These are phyloP conservation scores for Penicillium robsamsonii DNA, from an alignment of 495 filamentous ascomycete species.

Conservation along the genomic window DNA sequence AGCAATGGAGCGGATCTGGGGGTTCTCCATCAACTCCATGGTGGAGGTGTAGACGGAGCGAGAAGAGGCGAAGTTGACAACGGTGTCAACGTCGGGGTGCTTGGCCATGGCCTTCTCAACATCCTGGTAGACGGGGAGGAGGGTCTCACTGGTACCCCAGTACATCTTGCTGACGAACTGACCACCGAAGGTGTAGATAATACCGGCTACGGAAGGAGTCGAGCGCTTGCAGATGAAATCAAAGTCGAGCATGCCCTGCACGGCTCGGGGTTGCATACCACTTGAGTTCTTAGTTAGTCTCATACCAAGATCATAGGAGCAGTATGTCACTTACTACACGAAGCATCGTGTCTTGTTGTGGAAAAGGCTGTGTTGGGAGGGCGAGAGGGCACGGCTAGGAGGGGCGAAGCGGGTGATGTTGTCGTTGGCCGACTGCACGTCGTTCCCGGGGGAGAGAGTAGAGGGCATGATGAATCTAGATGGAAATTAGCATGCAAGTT, in stretches of 20 bases:
- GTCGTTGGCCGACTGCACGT: slow-evolving; percentile 76
- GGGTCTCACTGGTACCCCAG: slow-evolving; percentile 99
- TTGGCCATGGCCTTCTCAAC: slow-evolving; percentile 92
- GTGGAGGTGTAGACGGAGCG: slow-evolving; percentile 97
- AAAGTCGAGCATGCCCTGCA: slow-evolving; percentile 99
- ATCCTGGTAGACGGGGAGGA: slow-evolving; percentile 96
- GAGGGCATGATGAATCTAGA: slow-evolving; percentile 47
- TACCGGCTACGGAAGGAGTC: slow-evolving; percentile 95
- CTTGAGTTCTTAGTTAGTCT: slow-evolving; percentile 41
- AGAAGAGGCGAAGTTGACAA: slow-evolving; percentile 99
- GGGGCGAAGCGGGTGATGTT: slow-evolving; percentile 96
- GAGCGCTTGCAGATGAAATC: slow-evolving; percentile 99
- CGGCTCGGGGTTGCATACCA: slow-evolving; percentile 94
- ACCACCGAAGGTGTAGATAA: slow-evolving; percentile 99
- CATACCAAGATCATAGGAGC: neutral
- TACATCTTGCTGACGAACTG: slow-evolving; percentile 99
- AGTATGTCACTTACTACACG: slow-evolving; percentile 68
- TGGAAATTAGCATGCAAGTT: slow-evolving; percentile 12
- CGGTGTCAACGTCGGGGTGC: slow-evolving; percentile 93
- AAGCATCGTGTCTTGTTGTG: slow-evolving; percentile 99
- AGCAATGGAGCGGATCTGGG: slow-evolving; percentile 95
- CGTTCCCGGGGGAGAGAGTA: slow-evolving; percentile 42
- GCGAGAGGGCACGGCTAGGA: slow-evolving; percentile 88
- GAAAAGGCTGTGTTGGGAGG: slow-evolving; percentile 86
- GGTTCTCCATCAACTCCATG: slow-evolving; percentile 96